Evolutionary conservation across 768 basidiomycete species (phyloP).

Genomic region (Pisolithus sp.): DNA sequence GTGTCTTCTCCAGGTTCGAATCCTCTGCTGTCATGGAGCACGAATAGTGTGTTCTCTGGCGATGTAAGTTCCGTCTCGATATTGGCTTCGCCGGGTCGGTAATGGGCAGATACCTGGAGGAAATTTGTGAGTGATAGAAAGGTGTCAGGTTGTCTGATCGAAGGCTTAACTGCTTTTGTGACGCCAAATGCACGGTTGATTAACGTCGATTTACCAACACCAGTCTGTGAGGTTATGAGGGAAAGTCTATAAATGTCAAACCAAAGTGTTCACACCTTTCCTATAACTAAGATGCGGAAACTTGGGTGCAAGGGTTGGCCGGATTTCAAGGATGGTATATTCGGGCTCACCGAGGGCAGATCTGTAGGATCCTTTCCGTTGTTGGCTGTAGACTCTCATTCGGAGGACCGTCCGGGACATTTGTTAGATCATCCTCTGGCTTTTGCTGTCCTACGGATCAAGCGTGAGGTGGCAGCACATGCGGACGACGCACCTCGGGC

Average conservation of each 20-base stretch:
- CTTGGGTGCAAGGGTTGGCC: background rate
- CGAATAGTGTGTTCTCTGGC: slow-evolving; percentile 2
- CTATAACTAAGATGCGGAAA: slow-evolving; percentile 2
- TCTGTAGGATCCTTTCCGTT: background rate
- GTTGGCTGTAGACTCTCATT: background rate
- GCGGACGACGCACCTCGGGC: too few species aligned
- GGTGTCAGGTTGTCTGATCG: background rate
- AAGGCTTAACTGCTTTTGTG: background rate
- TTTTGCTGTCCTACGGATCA: too few species aligned
- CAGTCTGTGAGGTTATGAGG: background rate
- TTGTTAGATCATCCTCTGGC: too few species aligned
- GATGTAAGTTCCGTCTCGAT: slow-evolving; percentile 8
- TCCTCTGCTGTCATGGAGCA: slow-evolving; percentile 11
- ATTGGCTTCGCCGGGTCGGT: slow-evolving; percentile 1
- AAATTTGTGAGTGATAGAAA: background rate
- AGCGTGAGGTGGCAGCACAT: too few species aligned
- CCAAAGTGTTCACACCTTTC: background rate
- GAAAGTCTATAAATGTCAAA: background rate
- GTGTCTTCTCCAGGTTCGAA: slow-evolving; percentile 8
- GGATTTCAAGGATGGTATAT: background rate
- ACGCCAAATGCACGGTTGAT: background rate
- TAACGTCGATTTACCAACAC: slow-evolving; percentile 3
- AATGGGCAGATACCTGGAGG: background rate
- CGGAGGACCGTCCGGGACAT: too few species aligned
- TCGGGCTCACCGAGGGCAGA: background rate